Evolutionary conservation across 73 alveolate genomes (phyloP), one percentile per base, ranked within the genome.

Genomic region (Breviolum minutum): DNA sequence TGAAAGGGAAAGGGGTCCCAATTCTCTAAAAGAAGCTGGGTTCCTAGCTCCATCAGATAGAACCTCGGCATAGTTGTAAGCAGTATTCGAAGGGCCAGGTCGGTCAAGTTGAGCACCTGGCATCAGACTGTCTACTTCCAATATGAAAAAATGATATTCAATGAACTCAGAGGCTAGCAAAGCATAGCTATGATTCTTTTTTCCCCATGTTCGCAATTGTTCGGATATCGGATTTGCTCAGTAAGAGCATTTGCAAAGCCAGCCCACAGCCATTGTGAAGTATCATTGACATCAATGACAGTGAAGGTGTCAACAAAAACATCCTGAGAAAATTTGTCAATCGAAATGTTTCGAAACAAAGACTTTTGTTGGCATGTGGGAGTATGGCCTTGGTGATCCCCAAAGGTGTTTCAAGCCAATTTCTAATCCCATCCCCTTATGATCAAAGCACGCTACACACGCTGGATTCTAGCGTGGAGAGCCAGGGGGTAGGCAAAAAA

Each of bases 391-490:
- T 40, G 54, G 54, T 40, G 3, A 40, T 40, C 54, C 83, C 83
- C 19, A 16, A 2, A 73, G 14, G 48, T 26, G 27, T 26, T 73
- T 61, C 5, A 8, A 71, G 10, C 27, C n/a, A 19, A 20, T 73
- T 30, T 48, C 30, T 6, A 20, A 19, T 73, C 30, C 83, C 83
- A 30, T 26, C 22, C 22, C n/a, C 19, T 16, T 48, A 16, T 24
- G 8, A 29, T 12, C 16, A 73, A 73, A 73, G 60, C 54, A 19
- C 22, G 83, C 83, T 73, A 48, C 83, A 13, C 87, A 79, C 87
- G 87, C 87, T 79, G 7, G 66, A 6, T 79, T 79, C 63, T 6
- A 79, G 87, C 87, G 87, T 79, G 87, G n/a, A 79, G 64, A 79
- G 87, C 87, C 17, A 13, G 66, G 63, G 62, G 30, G 64, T 68